phyloP scores from a whole-genome alignment of 2,329 filamentous ascomycete genomes.

The Colletotrichum gigasporum region DNA sequence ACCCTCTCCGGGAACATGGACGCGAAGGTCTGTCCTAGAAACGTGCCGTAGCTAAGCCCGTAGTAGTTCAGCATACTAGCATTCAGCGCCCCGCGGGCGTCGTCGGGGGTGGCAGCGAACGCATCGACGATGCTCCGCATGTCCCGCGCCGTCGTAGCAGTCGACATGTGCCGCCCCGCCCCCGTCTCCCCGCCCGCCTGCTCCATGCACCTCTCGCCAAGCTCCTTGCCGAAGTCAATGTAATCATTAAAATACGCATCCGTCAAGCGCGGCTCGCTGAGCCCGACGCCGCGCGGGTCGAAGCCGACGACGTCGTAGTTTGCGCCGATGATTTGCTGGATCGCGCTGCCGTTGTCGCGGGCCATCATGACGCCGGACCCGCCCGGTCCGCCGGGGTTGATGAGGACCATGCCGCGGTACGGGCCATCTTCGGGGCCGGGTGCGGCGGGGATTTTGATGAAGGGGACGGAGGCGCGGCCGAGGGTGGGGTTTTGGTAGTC shows the following conservation, averaged over 20 bases:
- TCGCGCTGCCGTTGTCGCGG: conserved; percentile 36
- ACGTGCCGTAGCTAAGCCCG: conserved; percentile 59
- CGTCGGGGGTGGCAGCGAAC: conserved; percentile 29
- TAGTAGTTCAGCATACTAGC: conserved; percentile 47
- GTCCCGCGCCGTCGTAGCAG: conserved; percentile 50
- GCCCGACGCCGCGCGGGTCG: conserved; percentile 52
- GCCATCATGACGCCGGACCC: conserved; percentile 47
- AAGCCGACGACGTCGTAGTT: conserved; percentile 54
- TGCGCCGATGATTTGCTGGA: conserved; percentile 32
- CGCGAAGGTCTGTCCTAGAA: conserved; percentile 50
- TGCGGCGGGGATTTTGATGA: conserved; percentile 48
- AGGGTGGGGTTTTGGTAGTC: conserved; percentile 44
- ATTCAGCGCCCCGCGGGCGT: conserved; percentile 21
- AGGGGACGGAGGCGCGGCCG: conserved; percentile 45
- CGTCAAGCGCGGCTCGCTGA: conserved; percentile 42
- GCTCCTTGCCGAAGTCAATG: background rate
- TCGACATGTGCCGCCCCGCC: conserved; percentile 42
- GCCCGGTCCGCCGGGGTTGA: conserved; percentile 57
- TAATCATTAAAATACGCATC: background rate
- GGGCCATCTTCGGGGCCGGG: conserved; percentile 44
- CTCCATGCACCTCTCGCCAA: background rate
- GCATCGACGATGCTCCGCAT: conserved; percentile 53
- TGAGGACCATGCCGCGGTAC: conserved; percentile 52
- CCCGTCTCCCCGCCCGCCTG: background rate
- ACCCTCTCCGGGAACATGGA: conserved; percentile 49